Base-by-base conservation (phyloP, 306 rosid species). In the Glycine soja region DNA sequence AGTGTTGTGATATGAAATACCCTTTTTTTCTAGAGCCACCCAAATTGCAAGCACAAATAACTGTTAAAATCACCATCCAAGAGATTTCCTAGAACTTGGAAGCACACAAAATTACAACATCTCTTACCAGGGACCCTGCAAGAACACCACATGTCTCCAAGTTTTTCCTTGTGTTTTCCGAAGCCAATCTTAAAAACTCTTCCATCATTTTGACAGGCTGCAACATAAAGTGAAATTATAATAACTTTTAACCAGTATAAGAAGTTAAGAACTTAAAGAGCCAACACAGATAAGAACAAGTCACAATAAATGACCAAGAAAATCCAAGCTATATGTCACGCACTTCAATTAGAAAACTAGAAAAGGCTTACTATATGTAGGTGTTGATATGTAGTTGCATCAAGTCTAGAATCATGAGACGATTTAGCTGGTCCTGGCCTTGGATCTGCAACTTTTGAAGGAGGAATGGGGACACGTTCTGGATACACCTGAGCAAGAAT, bases 391-490 rank as follows among this genome's bases (percentile, higher is more conserved):
- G 87, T 76, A 75, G 85, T 72, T 77, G 97, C 57, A 80, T 87
- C 86, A 67, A 51, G 76, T 70, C 74, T 84, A 75, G 89, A 95
- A 82, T 90, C 91, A 70, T 58, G 85, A 68, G 91, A 89, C 72
- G 92, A 85, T 62, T 79, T 91, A 74, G 95, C 89, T 14, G 89
- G 90, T 72, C 98, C 99, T 73, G 99, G 99, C 79, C 97, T 93
- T 77, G 99, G 99, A 86, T 96, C 99, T 64, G 98, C 99, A 86
- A 96, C 98, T 88, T 88, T 90, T 76, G 99, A 90, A 77, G 92
- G 97, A 82, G 92, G 98, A 85, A 93, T 90, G 18, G 88, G 85
- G 36, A 89, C 36, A 74, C 8, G 45, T n/a, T 86, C 90, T 36
- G 86, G 93, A 75, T 89, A 89, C 64, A 96, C 78, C 72, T 80